These are phyloP conservation scores for Nitzschia sp. DNA, from an alignment of 108 stramenopile genomes.

Conservation along the genomic window DNA sequence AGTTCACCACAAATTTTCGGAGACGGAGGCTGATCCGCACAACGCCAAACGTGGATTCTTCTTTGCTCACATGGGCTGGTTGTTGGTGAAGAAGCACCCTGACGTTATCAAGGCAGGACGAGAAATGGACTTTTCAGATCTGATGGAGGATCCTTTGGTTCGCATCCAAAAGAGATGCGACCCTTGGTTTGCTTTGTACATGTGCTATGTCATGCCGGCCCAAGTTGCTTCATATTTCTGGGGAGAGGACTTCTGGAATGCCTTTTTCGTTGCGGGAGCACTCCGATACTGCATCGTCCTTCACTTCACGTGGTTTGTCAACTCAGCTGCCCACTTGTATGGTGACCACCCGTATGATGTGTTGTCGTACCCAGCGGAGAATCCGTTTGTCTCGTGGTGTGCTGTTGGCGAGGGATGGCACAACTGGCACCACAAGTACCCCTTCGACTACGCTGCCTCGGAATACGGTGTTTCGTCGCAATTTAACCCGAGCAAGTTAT, in stretches of 20 bases:
- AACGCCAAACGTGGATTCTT: constrained; percentile 99
- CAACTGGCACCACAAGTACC: constrained; percentile 99
- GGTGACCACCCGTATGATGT: constrained; percentile 99
- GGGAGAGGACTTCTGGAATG: constrained; percentile 97
- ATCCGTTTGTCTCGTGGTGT: constrained; percentile 93
- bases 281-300: constrained; percentile 94
- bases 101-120: constrained; percentile 94
- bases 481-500: constrained; percentile 97
- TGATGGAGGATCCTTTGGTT: constrained; percentile 92
- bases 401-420: constrained; percentile 99
- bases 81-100: constrained; percentile 97
- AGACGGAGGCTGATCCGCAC: constrained; percentile 99
- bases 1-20: constrained; percentile 99
- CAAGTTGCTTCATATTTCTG: constrained; percentile 88
- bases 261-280: constrained; percentile 96
- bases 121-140: constrained; percentile 92
- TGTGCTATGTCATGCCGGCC: constrained; percentile 98
- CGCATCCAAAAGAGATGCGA: constrained; percentile 92
- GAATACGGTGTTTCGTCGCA: constrained; percentile 95
- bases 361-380: constrained; percentile 94
- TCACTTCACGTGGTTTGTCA: constrained; percentile 98
- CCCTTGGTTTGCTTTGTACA: constrained; percentile 98
- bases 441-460: constrained; percentile 97
- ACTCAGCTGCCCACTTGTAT: constrained; percentile 97
- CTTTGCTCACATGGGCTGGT: constrained; percentile 99